phyloP scores from a whole-genome alignment of 2,329 filamentous ascomycete species.

The Cladosporium sp. region DNA sequence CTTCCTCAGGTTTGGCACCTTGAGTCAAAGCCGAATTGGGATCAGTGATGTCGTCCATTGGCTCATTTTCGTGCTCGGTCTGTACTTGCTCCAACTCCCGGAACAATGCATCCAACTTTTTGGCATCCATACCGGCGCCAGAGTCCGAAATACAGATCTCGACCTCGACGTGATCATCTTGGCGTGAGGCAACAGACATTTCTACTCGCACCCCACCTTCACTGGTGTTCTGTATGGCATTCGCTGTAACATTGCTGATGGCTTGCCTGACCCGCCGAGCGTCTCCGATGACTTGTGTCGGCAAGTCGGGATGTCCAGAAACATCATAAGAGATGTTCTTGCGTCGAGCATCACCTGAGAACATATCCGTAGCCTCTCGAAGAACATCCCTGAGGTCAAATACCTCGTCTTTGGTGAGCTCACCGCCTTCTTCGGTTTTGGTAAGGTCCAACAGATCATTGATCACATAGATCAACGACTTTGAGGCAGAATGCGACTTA shows the following conservation, averaged over 20 bases:
- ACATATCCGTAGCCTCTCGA: conserved; percentile 71
- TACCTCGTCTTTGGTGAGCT: conserved; percentile 72
- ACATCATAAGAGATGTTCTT: conserved; percentile 72
- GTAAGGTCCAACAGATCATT: conserved; percentile 87
- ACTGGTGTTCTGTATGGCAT: conserved; percentile 75
- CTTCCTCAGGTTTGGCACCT: conserved; percentile 28
- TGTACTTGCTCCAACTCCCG: conserved; percentile 64
- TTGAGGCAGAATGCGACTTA: conserved; percentile 84
- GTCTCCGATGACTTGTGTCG: conserved; percentile 70
- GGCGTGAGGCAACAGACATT: conserved; percentile 56
- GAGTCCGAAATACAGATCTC: conserved; percentile 76
- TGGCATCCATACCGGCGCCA: conserved; percentile 59
- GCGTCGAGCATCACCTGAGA: conserved; percentile 67
- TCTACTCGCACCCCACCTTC: conserved; percentile 67
- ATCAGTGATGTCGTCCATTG: conserved; percentile 29
- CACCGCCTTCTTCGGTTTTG: conserved; percentile 77
- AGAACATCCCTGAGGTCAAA: conserved; percentile 71
- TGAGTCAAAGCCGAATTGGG: conserved; percentile 28
- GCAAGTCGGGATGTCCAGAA: conserved; percentile 63
- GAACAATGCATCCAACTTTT: conserved; percentile 57
- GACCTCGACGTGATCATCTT: conserved; percentile 56
- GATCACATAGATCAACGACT: conserved; percentile 89
- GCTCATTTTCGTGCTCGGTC: conserved; percentile 49
- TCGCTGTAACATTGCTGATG: conserved; percentile 77
- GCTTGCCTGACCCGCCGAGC: conserved; percentile 75